These are phyloP conservation scores for Cryphonectria radicalis DNA, from an alignment of 2,329 filamentous ascomycete species.

Conservation along the genomic window DNA sequence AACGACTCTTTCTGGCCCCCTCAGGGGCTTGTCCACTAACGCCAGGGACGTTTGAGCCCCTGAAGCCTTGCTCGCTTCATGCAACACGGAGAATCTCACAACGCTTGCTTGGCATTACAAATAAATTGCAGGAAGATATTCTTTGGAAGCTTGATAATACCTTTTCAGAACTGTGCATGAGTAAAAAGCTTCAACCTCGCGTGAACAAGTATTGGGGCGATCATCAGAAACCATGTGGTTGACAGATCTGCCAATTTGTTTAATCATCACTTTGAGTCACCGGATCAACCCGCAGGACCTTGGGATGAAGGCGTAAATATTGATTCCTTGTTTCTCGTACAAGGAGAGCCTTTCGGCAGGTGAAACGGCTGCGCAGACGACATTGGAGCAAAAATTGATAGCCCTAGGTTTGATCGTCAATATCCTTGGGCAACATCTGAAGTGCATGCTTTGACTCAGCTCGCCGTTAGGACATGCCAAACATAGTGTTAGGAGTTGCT, in stretches of 20 bases:
- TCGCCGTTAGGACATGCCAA: neutral
- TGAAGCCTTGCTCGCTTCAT: neutral
- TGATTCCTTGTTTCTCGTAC: neutral
- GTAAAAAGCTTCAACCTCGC: neutral
- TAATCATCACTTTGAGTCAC: neutral
- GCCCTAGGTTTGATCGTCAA: neutral
- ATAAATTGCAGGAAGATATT: neutral
- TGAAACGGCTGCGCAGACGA: neutral
- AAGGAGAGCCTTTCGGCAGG: neutral
- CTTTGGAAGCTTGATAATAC: neutral
- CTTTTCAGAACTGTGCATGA: neutral
- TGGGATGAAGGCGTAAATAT: neutral
- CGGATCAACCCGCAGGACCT: neutral
- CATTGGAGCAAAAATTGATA: neutral
- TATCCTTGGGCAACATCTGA: neutral
- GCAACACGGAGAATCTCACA: constrained; percentile 8
- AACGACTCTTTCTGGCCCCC: neutral
- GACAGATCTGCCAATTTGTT: neutral
- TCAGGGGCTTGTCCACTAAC: neutral
- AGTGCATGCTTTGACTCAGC: neutral
- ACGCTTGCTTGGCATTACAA: neutral
- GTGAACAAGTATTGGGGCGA: neutral
- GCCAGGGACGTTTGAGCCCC: constrained; percentile 4
- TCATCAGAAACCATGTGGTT: neutral
- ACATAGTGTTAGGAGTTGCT: neutral